Evolutionary conservation across 345 rosid species (phyloP), one percentile per base, ranked within the genome.

Genomic region (Euphorbia lathyris): DNA sequence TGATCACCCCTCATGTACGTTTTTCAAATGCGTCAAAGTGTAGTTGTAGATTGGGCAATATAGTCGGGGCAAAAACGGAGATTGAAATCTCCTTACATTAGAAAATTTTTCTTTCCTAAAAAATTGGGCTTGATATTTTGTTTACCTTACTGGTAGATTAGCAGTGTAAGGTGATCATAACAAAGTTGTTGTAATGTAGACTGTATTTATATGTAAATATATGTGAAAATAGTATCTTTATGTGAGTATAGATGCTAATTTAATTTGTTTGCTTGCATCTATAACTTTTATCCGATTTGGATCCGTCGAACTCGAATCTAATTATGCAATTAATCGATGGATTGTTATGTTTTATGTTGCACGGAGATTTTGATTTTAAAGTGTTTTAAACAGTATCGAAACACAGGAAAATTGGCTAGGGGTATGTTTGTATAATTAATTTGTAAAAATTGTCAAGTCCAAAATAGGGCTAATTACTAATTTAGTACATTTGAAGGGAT

Each of bases 141-240:
- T 65, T 58, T 29, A 65, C 75, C 72, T 78, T 78, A 58, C 70
- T 72, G 77, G 75, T 78, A 78, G 76, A 50, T 75, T 69, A 53
- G 64, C 26, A 62, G 81, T 52, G 40, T 45, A 71, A 75, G 9
- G 60, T 32, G 69, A 74, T 63, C 66, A 78, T 75, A 72, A 72
- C 66, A n/a, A 34, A 61, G 47, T 53, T 76, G 58, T 42, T 63
- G 74, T 63, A 52, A 56, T 48, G 29, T 56, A 48, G 51, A 55
- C 36, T 55, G 30, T 58, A 60, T 42, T 51, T 67, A 60, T 63
- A 30, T 80, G 80, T 77, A 80, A 53, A 70, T 66, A 66, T 27
- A 27, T 59, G 53, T 66, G 66, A 25, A 38, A 73, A 70, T 67
- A 50, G 14, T 58, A 53, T 25, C 70, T 7, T 68, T 75, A 32